These are phyloP conservation scores for Exsudoporus floridanus DNA, from an alignment of 1,284 basidiomycete species.

Conservation along the genomic window DNA sequence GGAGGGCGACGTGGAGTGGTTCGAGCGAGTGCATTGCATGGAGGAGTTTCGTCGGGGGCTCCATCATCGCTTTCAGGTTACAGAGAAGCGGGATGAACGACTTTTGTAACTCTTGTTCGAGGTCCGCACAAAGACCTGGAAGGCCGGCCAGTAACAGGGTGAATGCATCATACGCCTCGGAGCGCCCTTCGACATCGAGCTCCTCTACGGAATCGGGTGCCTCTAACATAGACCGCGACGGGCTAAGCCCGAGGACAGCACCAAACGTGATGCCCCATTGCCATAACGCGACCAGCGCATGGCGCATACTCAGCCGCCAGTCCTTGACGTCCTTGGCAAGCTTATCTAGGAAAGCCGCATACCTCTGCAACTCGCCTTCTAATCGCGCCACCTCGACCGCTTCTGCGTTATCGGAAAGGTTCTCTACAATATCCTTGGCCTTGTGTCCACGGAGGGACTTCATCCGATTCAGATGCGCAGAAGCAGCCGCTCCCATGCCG, in stretches of 20 bases:
- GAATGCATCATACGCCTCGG: conserved; percentile 76
- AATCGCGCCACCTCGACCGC: conserved; percentile 53
- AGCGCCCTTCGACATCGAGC: conserved; percentile 27
- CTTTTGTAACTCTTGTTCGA: conserved; percentile 53
- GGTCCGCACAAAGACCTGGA: conserved; percentile 51
- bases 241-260: conserved; percentile 61
- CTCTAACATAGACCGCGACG: conserved; percentile 37
- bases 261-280: conserved; percentile 67
- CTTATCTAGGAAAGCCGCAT: conserved; percentile 54
- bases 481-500: conserved; percentile 49
- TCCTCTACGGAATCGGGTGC: conserved; percentile 12
- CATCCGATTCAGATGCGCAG: conserved; percentile 60
- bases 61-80: conserved; percentile 53
- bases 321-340: conserved; percentile 58
- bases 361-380: conserved; percentile 54
- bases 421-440: conserved; percentile 32
- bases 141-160: conserved; percentile 53
- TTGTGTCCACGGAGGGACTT: conserved; percentile 44
- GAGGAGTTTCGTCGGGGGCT: conserved; percentile 62
- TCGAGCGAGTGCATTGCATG: conserved; percentile 68
- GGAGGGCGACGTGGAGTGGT: conserved; percentile 62
- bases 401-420: conserved; percentile 41
- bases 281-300: conserved; percentile 39
- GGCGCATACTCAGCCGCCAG: conserved; percentile 52
- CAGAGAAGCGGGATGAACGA: conserved; percentile 56